Evolutionary conservation across 2,329 filamentous ascomycete genomes (phyloP).

Genomic region (Rhynchosporium secalis): DNA sequence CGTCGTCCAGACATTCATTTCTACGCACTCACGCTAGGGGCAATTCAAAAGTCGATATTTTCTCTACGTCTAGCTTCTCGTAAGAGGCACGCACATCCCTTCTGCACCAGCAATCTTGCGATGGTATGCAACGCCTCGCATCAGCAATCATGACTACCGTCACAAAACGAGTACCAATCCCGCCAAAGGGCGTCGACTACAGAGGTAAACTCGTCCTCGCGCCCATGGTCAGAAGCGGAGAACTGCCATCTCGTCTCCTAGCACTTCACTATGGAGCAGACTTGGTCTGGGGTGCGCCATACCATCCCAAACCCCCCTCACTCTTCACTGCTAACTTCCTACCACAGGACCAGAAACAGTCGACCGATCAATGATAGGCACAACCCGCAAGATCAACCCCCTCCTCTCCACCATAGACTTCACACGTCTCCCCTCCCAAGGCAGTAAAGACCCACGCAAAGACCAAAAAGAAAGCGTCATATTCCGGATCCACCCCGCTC

Average conservation of each 20-base stretch:
- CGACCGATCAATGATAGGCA: constrained; percentile 88
- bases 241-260: constrained; percentile 84
- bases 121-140: constrained; percentile 42
- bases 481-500: constrained; percentile 77
- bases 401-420: constrained; percentile 81
- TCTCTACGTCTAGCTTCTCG: neutral
- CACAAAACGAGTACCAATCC: constrained; percentile 75
- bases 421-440: constrained; percentile 72
- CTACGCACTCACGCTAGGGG: neutral
- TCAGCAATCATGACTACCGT: constrained; percentile 59
- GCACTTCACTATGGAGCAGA: constrained; percentile 95
- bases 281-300: constrained; percentile 79
- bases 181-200: constrained; percentile 87
- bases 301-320: neutral
- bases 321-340: constrained; percentile 17
- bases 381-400: constrained; percentile 73
- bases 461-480: constrained; percentile 68
- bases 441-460: constrained; percentile 55
- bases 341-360: constrained; percentile 82
- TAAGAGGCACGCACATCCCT: neutral
- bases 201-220: constrained; percentile 91
- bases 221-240: constrained; percentile 97
- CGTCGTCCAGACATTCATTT: neutral
- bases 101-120: constrained; percentile 5
- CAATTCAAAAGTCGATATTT: neutral